Percentiles rank a stretch among this genome's conserved stretches.
phyloP scores from a whole-genome alignment of 805 yeast species.

The Saccharomycopsis sp. region DNA sequence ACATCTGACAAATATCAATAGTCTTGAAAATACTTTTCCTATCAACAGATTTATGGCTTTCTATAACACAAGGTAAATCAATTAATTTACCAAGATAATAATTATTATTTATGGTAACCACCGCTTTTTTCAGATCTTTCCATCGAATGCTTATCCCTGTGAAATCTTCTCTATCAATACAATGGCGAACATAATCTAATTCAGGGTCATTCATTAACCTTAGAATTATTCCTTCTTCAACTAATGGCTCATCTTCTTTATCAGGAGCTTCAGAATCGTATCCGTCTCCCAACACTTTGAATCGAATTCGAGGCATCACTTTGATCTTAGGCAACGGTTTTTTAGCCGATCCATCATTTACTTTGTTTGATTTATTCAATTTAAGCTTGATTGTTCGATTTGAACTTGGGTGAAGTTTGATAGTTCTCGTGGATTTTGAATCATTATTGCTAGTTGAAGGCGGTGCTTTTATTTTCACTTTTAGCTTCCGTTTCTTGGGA shows the following conservation, averaged over 20 bases:
- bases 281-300: conserved; percentile 83
- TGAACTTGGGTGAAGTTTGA: conserved; percentile 2
- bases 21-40: conserved; percentile 83
- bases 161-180: conserved; percentile 72
- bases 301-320: conserved; percentile 39
- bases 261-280: conserved; percentile 97
- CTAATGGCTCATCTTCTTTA: conserved; percentile 85
- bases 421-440: neutral
- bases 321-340: conserved; percentile 36
- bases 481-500: conserved; percentile 25
- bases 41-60: conserved; percentile 83
- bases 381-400: conserved; percentile 12
- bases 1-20: conserved; percentile 78
- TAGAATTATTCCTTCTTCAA: conserved; percentile 79
- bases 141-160: conserved; percentile 70
- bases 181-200: conserved; percentile 62
- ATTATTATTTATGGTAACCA: conserved; percentile 43
- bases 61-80: conserved; percentile 85
- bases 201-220: conserved; percentile 56
- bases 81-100: conserved; percentile 55
- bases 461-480: conserved; percentile 39
- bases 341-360: neutral
- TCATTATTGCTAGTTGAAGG: neutral
- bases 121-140: conserved; percentile 75
- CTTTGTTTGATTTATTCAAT: neutral